Evolutionary conservation across 2,329 filamentous ascomycete species (phyloP), one percentile per base, ranked within the genome.

Genomic region (Penicillium sp.): DNA sequence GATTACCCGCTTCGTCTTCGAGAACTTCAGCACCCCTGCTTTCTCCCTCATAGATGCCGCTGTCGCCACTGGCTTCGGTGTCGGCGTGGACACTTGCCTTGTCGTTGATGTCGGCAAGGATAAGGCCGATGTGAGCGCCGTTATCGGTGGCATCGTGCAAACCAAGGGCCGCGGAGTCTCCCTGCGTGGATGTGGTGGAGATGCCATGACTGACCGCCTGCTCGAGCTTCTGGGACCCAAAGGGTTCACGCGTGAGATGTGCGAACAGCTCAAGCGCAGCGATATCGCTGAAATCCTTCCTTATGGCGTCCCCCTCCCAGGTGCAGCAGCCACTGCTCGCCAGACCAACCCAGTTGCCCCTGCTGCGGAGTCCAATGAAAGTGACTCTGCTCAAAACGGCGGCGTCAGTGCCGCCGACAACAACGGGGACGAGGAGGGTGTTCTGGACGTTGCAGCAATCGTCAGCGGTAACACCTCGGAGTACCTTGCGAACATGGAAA

Each of bases 11-110:
- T 99, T 96, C 79, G 86, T 97, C 61, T 99, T 99, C 68, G 94
- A 99, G 75, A 95, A 94, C 76, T 96, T 96, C 70, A 94, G 93
- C 77, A 94, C 91, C 0, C 94, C 94, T 0, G 92, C 91, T 0
- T 89, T 99, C 48, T 92, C 89, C 65, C 82, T 97, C 59, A 88
- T 99, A 78, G 90, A 97, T 74, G 89, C 91, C 64, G 92, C 91
- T 23, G 89, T 91, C 1, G 88, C 79, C 54, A 88, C 86, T 67
- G 86, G 94, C 52, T 97, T 95, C 68, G 92, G 91, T 10, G 83
- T 92, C 26, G 92, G 91, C 10, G 83, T 92, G 26, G 82, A 87
- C 28, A 91, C 85, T 64, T 88, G 94, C 67, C 94, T 91, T 0
- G 85, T 99, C 18, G 82, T 99, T 21, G 94, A 99, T 71, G 89